Evolutionary conservation across 2,329 filamentous ascomycete species (phyloP).

Genomic region (Orbilia blumenaviensis): DNA sequence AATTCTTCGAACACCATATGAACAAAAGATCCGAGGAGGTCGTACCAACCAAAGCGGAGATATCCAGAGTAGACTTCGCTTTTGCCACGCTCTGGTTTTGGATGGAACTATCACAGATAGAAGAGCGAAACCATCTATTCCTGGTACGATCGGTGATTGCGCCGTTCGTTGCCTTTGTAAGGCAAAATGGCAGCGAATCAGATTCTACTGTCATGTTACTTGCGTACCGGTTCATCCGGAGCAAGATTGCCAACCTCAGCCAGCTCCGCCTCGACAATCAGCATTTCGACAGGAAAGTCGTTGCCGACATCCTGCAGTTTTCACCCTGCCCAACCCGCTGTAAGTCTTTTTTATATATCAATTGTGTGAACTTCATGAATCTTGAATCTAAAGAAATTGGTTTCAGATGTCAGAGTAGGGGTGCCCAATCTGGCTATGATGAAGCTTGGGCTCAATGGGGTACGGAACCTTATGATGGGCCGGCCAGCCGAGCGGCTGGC

Average conservation of each 20-base stretch:
- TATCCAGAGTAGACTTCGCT: not conserved
- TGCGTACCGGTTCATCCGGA: not conserved
- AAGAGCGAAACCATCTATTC: not conserved
- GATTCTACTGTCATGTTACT: not conserved
- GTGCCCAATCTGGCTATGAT: not conserved
- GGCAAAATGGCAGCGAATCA: not conserved
- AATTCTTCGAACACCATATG: not conserved
- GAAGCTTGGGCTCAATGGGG: not conserved
- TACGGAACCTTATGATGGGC: not conserved
- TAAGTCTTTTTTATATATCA: not conserved
- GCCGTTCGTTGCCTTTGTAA: not conserved
- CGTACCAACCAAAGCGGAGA: not conserved
- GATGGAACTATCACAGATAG: slow-evolving; percentile 2
- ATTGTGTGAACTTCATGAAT: not conserved
- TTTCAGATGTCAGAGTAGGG: not conserved
- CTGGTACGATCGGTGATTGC: not conserved
- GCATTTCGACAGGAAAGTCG: not conserved
- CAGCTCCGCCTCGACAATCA: not conserved
- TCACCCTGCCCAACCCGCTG: not conserved
- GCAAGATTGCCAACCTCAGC: not conserved
- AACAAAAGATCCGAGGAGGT: not conserved
- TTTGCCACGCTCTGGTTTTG: slow-evolving; percentile 10
- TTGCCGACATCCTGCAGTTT: not conserved
- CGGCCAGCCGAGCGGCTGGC: no score
- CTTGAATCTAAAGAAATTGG: not conserved